Base-by-base conservation (phyloP, 331 rosid genomes). In the Ulmus americana region DNA sequence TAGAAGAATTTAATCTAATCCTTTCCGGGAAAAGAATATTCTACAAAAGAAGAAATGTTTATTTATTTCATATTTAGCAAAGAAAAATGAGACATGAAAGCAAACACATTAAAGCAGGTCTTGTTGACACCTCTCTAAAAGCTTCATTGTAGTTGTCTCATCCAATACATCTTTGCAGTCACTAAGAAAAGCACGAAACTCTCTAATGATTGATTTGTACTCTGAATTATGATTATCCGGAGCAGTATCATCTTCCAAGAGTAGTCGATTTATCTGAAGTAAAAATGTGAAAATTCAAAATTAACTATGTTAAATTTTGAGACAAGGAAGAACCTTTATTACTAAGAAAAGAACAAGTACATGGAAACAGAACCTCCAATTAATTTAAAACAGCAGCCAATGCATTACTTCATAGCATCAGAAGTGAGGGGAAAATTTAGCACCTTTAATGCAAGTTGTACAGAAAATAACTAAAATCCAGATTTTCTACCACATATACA, bases 121-220 rank as follows among this genome's bases (percentile, higher is more conserved):
- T 48, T 55, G 54, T 75, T 68, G 67, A 62, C 13, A 85, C 98
- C 98, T 89, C 71, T 92, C 95, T 72, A 92, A 67, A 67, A 92
- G 95, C 74, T 77, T 89, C 97, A 89, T 92, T 16, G 98, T 89
- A 65, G 97, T 92, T 73, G 90, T 74, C 81, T 89, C 97, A 74
- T 92, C 98, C 88, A 92, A 79, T 41, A 82, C 97, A 75, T 83
- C 97, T 83, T 92, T 89, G 81, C 83, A 77, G 79, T 92, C 98
- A 74, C 98, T 82, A 28, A 92, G 95, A 77, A 92, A 92, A 70
- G 95, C 98, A 74, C 95, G 84, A 48, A 92, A 89, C 80, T 92
- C 98, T 68, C 13, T 74, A 54, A 85, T 92, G 77, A 85, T 70
- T 64, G 91, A 92, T 69, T 79, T 87, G 79, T 92, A 89, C 70